Evolutionary conservation across 371 early-diverging fungal species (phyloP).

Genomic region (Zancudomyces culisetae): DNA sequence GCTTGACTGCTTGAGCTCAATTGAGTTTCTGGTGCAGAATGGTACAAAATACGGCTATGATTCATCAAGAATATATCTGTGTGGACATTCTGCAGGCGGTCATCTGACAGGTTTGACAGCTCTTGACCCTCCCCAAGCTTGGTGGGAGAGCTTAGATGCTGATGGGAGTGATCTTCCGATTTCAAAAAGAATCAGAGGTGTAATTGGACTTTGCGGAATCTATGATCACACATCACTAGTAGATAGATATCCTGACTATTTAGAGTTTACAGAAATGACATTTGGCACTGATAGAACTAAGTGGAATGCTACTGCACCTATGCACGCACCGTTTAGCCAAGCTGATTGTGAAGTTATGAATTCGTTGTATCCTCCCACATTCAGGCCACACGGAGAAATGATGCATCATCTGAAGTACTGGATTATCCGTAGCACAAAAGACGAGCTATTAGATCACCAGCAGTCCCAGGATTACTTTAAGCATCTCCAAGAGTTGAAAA

Average conservation of each 20-base stretch:
- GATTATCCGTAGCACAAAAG: not conserved
- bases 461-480: not conserved
- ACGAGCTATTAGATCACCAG: not conserved
- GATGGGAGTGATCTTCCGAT: not conserved
- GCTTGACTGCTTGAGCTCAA: not conserved
- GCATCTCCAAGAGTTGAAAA: not conserved
- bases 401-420: not conserved
- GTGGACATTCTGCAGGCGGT: slow-evolving; percentile 5
- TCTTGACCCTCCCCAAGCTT: slow-evolving; percentile 3
- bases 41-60: not conserved
- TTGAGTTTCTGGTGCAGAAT: slow-evolving; percentile 1
- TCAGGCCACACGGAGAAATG: not conserved
- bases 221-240: slow-evolving; percentile 1
- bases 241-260: not conserved
- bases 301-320: not conserved
- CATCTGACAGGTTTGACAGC: slow-evolving; percentile 2
- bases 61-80: not conserved
- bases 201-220: slow-evolving; percentile 1
- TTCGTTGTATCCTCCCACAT: not conserved
- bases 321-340: not conserved
- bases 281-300: slow-evolving; percentile 2
- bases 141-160: not conserved
- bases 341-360: no score
- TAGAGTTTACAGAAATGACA: slow-evolving; percentile 1
- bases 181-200: not conserved